Conservation (phyloP, 78 protist genomes). For the Emiliania huxleyi region DNA sequence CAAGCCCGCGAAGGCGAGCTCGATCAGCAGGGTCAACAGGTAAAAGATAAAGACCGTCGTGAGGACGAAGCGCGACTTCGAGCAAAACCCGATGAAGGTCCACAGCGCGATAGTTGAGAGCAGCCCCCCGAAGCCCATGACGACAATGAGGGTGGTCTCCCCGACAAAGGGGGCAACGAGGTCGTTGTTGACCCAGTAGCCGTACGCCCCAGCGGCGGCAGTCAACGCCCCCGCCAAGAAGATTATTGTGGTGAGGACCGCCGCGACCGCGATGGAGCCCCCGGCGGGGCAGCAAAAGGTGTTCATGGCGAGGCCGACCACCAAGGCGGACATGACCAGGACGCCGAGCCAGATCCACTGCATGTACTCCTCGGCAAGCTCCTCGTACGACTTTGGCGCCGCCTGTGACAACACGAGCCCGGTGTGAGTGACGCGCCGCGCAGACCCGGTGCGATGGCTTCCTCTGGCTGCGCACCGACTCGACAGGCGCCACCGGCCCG, state of each 20-base stretch:
- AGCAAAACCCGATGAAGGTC: neutral
- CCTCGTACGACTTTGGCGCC: neutral
- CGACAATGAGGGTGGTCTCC: neutral
- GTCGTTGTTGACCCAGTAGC: neutral
- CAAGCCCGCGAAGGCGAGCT: neutral
- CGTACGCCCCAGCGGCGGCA: neutral
- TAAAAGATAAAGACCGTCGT: neutral
- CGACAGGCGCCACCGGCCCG: neutral
- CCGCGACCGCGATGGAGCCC: neutral
- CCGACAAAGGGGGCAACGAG: neutral
- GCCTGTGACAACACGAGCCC: too few relatives aligned
- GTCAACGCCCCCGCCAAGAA: neutral
- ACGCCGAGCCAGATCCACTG: neutral
- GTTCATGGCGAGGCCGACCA: neutral
- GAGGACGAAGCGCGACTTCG: neutral
- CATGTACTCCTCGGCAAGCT: neutral
- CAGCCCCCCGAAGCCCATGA: neutral
- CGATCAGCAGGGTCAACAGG: neutral
- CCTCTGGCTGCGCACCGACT: too few relatives aligned
- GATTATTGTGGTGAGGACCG: neutral
- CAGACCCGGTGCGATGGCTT: too few relatives aligned
- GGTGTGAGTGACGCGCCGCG: too few relatives aligned
- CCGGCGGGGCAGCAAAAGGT: neutral
- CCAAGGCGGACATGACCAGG: neutral
- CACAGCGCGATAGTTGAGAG: neutral